These are phyloP conservation scores for Chloranthus sessilifolius DNA, from an alignment of 164 flowering plant genomes.

Conservation along the genomic window DNA sequence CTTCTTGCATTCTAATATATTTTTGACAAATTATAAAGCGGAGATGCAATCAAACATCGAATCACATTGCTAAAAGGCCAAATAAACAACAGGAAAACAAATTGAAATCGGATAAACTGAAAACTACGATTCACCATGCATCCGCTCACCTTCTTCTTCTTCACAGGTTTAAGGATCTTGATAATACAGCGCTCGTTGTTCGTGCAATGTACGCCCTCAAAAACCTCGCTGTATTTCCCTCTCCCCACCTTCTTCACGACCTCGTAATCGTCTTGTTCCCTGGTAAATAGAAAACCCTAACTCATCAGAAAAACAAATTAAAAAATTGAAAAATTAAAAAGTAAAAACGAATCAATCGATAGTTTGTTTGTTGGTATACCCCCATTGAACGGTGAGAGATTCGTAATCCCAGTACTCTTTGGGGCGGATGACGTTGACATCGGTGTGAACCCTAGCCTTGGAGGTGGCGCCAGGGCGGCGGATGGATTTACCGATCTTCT, in stretches of 20 bases:
- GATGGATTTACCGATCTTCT: constrained; percentile 77
- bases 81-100: too few species aligned
- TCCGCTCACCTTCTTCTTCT: constrained; percentile 96
- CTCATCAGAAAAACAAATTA: constrained; percentile 1
- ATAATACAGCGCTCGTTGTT: constrained; percentile 76
- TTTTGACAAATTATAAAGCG: too few species aligned
- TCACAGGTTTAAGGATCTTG: constrained; percentile 94
- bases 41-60: too few species aligned
- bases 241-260: constrained; percentile 96
- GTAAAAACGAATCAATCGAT: constrained; percentile 2
- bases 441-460: constrained; percentile 87
- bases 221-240: constrained; percentile 96
- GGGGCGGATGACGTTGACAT: constrained; percentile 80
- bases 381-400: constrained; percentile 92
- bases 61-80: too few species aligned
- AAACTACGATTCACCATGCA: too few species aligned
- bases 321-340: not conserved
- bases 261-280: constrained; percentile 96
- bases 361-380: constrained; percentile 31
- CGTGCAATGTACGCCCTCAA: constrained; percentile 80
- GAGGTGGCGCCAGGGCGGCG: constrained; percentile 90
- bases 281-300: constrained; percentile 15
- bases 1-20: too few species aligned
- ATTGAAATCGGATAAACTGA: too few species aligned
- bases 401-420: constrained; percentile 97